Percentiles rank a stretch among this genome's conserved stretches.
Conservation (phyloP, 83 land plant species). For the Isoetes engelmannii region DNA sequence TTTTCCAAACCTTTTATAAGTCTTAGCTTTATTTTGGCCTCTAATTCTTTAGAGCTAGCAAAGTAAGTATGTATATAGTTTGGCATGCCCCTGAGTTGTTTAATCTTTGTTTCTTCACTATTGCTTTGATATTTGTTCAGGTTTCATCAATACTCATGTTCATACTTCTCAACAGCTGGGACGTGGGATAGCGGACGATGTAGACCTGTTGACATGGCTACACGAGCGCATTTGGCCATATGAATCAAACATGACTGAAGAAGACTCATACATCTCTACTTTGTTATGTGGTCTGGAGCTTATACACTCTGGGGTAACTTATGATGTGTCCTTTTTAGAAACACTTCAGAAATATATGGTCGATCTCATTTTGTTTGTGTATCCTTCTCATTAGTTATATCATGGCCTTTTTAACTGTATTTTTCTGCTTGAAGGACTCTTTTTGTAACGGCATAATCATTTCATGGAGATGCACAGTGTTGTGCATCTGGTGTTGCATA, state of each 20-base stretch:
- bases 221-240: slow-evolving; percentile 95
- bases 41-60: neutral
- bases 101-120: neutral
- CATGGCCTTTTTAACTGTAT: neutral
- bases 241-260: slow-evolving; percentile 83
- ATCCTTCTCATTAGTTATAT: neutral
- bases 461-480: too few relatives aligned
- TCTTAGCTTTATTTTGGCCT: neutral
- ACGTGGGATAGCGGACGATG: slow-evolving; percentile 96
- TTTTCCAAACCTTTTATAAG: neutral
- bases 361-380: neutral
- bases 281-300: slow-evolving; percentile 92
- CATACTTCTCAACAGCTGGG: slow-evolving; percentile 97
- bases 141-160: slow-evolving; percentile 89
- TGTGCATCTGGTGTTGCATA: too few relatives aligned
- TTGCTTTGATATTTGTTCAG: slow-evolving; percentile 25
- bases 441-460: too few relatives aligned
- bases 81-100: neutral
- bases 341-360: neutral
- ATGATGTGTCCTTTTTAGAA: neutral
- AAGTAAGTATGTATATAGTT: neutral
- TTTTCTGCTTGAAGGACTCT: too few relatives aligned
- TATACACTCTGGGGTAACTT: slow-evolving; percentile 76
- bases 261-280: slow-evolving; percentile 86
- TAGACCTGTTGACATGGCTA: slow-evolving; percentile 91